Base-by-base conservation (phyloP, 2,329 filamentous ascomycete genomes). In the Akanthomyces uredinophilus region DNA sequence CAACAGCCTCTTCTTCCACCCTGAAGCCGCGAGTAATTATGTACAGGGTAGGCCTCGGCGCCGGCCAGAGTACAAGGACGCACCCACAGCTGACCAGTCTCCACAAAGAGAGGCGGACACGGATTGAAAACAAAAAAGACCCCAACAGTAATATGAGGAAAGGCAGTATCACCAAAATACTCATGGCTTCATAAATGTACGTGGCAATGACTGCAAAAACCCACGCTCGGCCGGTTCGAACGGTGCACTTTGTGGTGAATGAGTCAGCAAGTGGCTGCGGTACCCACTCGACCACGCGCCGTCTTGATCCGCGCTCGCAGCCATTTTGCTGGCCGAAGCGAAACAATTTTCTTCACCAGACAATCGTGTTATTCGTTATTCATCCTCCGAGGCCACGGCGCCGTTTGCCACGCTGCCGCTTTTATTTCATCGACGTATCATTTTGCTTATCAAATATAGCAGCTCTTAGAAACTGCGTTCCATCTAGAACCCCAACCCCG, bases 321-420 rank as follows among this genome's bases (percentile, higher is more conserved):
- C 27, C 27, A 18, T 29, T 49, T 29, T 49, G 32, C 32, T 58
- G 54, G 44, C 22, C 32, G 2, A n/a, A 53, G 53, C 50, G 60
- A 52, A 50, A 61, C 44, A 57, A 57, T 58, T 52, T 54, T 57
- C 53, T 50, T 61, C 47, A 41, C 49, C 54, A 58, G 39, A 61
- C 44, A 44, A 56, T 56, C 51, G 52, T 57, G 41, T 58, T 57
- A 55, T 29, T 49, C 20, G 49, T 32, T 46, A 29, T 29, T 16
- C 16, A 29, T n/a, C n/a, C n/a, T n/a, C n/a, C 47, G 18, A 18
- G 16, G 10, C 56, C 10, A 32, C 46, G 22, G 29, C 22, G 44
- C 3, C 46, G 22, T 43, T 16, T 50, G 35, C 14, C 10, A 29
- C 37, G 55, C 55, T 20, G 11, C 18, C 16, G 8, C 18, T 3